Percentiles rank a stretch among this genome's conserved stretches.
Conservation (phyloP, 176 grass and related monocot species). For the Tuctoria greenei region DNA sequence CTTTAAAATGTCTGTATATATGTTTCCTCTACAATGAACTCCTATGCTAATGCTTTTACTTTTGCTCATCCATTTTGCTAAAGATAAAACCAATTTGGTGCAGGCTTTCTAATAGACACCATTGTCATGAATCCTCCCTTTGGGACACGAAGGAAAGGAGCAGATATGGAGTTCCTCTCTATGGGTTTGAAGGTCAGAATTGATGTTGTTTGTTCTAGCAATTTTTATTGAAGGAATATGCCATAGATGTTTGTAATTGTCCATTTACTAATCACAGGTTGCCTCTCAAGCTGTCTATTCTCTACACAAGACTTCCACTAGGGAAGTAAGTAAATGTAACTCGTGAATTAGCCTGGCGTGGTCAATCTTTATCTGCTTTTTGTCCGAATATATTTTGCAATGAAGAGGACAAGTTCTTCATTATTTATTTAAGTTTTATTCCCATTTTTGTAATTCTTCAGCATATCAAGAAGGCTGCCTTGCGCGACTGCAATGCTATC, state of each 20-base stretch:
- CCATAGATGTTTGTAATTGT: background rate
- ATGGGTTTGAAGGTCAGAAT: conserved; percentile 76
- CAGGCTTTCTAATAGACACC: conserved; percentile 68
- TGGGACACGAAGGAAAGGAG: conserved; percentile 78
- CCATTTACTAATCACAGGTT: conserved; percentile 52
- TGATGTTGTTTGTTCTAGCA: background rate
- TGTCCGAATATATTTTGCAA: no score
- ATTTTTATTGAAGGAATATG: background rate
- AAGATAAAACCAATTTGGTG: conserved; percentile 18
- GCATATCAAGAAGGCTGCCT: conserved; percentile 72
- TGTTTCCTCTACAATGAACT: background rate
- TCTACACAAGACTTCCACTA: conserved; percentile 89
- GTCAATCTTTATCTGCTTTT: background rate
- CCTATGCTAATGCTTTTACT: conserved; percentile 11
- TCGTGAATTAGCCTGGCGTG: background rate
- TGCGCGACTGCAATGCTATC: conserved; percentile 51
- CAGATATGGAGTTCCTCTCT: conserved; percentile 85
- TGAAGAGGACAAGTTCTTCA: no score
- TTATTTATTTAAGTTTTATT: background rate
- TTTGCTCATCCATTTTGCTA: background rate
- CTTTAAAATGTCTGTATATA: background rate
- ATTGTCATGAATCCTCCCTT: conserved; percentile 99
- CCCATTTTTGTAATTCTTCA: conserved; percentile 22
- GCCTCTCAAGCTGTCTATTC: conserved; percentile 82
- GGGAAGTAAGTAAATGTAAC: conserved; percentile 63